Base-by-base conservation (phyloP, 257 asterid species). In the Fraxinus americana region DNA sequence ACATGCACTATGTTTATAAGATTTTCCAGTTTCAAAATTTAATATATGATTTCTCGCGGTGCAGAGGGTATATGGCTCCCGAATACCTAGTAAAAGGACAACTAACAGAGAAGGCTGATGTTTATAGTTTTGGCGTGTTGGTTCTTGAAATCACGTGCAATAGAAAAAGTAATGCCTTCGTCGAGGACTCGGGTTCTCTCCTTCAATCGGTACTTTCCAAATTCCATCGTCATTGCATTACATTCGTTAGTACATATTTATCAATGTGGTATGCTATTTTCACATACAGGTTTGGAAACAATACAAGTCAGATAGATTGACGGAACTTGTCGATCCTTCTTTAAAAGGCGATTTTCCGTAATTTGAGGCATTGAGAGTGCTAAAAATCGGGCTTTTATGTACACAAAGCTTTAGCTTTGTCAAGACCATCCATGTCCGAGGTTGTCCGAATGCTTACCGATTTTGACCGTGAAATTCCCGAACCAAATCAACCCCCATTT, bases 1-100 rank as follows among this genome's bases (percentile, higher is more conserved):
- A 54, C 25, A 61, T 9, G 32, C 30, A 61, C 68, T 21, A 23
- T 23, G 38, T 71, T 36, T 70, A 41, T 17, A 70, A 70, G 34
- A 5, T 13, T 38, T 38, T 4, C 68, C 29, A 3, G n/a, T 21
- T 70, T n/a, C 16, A 7, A 21, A 72, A 75, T 66, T 59, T 80
- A 36, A 59, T 30, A 7, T 5, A 3, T 7, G 16, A 27, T 67
- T 25, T 74, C 67, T 25, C 17, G 6, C 8, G 67, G 23, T 52
- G 84, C 93, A 95, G 98, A 71, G 99, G 99, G 34, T 95, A 95
- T 65, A 95, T 93, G 99, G 99, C 98, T 57, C 98, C 99, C 2
- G 99, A 92, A 81, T 95, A 95, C 86, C 87, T 95, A 48, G 96
- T 91, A 5, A 90, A 90, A 84, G 98, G 99, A 66, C 98, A 95